phyloP scores from a whole-genome alignment of 202 grass and related monocot genomes.

The Panicum virgatum region DNA sequence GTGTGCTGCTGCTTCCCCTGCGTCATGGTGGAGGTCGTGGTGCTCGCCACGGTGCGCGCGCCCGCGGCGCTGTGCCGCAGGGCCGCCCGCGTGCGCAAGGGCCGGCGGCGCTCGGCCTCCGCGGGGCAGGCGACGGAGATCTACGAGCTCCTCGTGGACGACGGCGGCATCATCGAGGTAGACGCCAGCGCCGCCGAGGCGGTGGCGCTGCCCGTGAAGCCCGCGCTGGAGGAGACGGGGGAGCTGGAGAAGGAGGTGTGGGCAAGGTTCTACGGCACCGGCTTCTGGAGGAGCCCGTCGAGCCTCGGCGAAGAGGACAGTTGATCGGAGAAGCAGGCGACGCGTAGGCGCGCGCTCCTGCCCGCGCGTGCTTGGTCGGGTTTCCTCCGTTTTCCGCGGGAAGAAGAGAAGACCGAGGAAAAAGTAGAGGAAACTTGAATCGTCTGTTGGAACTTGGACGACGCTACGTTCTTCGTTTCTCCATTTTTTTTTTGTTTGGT shows the following conservation, averaged over 20 bases:
- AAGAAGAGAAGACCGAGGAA: constrained; percentile 1
- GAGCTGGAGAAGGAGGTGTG: constrained; percentile 84
- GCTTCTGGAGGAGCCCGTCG: constrained; percentile 94
- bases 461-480: not conserved
- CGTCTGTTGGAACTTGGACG: no score
- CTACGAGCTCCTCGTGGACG: constrained; percentile 48
- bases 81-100: constrained; percentile 44
- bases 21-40: constrained; percentile 63
- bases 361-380: not conserved
- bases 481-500: not conserved
- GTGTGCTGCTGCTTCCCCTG: constrained; percentile 83
- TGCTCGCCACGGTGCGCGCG: constrained; percentile 72
- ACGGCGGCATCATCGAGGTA: not conserved
- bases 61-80: constrained; percentile 62
- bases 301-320: constrained; percentile 44
- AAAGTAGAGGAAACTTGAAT: not conserved
- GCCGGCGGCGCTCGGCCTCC: constrained; percentile 31
- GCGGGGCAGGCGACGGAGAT: constrained; percentile 46
- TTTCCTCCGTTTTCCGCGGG: constrained; percentile 42
- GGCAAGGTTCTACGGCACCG: constrained; percentile 62
- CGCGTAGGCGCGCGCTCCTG: constrained; percentile 5
- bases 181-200: not conserved
- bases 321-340: constrained; percentile 17
- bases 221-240: constrained; percentile 32
- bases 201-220: not conserved